phyloP scores from a whole-genome alignment of 2,329 filamentous ascomycete genomes.

The Pseudocercospora eumusae region DNA sequence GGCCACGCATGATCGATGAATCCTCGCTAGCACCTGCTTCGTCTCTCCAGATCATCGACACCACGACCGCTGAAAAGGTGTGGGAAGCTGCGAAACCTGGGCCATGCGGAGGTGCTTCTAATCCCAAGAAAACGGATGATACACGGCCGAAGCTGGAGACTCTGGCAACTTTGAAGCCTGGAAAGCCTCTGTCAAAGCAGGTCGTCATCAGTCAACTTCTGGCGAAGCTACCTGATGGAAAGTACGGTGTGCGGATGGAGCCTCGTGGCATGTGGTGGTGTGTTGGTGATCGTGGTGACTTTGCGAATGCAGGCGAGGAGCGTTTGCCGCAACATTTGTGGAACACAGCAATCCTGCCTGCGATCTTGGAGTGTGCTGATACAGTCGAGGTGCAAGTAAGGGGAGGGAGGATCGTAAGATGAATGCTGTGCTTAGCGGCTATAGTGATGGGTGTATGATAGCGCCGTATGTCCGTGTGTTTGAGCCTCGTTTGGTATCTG shows the following conservation, averaged over 20 bases:
- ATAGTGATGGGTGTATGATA: not conserved
- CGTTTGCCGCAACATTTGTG: not conserved
- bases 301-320: not conserved
- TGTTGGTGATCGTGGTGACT: not conserved
- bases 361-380: not conserved
- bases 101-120: conserved; percentile 4
- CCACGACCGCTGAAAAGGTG: conserved; percentile 13
- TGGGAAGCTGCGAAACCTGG: not conserved
- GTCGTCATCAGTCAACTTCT: conserved; percentile 1
- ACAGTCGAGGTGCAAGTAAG: not conserved
- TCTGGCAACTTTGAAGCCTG: conserved; percentile 12
- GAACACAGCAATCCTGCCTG: not conserved
- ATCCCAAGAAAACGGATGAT: conserved; percentile 4
- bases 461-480: too few relatives aligned
- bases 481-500: too few relatives aligned
- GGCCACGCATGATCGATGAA: conserved; percentile 21
- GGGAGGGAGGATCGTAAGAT: not conserved
- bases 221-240: conserved; percentile 7
- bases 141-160: conserved; percentile 1
- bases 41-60: conserved; percentile 19
- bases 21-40: conserved; percentile 8
- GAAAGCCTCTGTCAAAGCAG: conserved; percentile 4
- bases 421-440: not conserved
- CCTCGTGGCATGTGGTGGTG: conserved; percentile 19
- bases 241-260: conserved; percentile 8